A percentile compares a stretch with the other conserved stretches of the same genome.
Conservation (phyloP, 148 eudicot genomes). For the Fallopia convolvulus region DNA sequence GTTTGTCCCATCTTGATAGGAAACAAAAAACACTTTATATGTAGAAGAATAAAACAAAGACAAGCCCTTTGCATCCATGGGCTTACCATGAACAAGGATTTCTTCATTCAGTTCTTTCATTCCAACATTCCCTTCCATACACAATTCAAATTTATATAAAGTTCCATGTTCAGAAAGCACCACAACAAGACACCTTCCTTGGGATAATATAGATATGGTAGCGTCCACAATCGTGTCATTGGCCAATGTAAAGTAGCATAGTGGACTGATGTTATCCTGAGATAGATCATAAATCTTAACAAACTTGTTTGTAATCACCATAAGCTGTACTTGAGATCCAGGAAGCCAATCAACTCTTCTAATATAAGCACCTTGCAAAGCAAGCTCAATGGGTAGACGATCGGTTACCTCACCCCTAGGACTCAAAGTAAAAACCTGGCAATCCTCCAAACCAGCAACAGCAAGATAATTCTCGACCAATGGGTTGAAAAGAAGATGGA, state of each 20-base stretch:
- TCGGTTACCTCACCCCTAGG: conserved; percentile 98
- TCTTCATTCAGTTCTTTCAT: conserved; percentile 67
- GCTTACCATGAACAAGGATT: conserved; percentile 46
- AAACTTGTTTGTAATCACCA: conserved; percentile 92
- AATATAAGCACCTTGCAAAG: conserved; percentile 97
- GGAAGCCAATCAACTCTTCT: conserved; percentile 96
- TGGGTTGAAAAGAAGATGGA: conserved; percentile 81
- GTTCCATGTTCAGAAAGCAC: conserved; percentile 82
- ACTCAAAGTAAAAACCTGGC: conserved; percentile 92
- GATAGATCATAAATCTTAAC: conserved; percentile 96
- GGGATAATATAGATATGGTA: conserved; percentile 61
- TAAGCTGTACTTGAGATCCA: conserved; percentile 95
- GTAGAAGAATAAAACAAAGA: conserved; percentile 82
- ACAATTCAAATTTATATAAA: conserved; percentile 80
- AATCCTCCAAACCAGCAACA: conserved; percentile 97
- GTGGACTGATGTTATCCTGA: conserved; percentile 92
- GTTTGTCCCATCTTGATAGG: conserved; percentile 91
- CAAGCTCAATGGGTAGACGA: conserved; percentile 94
- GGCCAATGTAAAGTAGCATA: conserved; percentile 83
- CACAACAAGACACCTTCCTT: conserved; percentile 61
- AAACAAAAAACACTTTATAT: conserved; percentile 65
- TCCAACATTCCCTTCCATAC: conserved; percentile 63
- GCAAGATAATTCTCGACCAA: conserved; percentile 92
- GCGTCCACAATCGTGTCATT: conserved; percentile 81
- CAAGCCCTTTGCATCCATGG: conserved; percentile 51